These are phyloP conservation scores for Aspergillus ostianus DNA, from an alignment of 495 filamentous ascomycete genomes.

Conservation along the genomic window DNA sequence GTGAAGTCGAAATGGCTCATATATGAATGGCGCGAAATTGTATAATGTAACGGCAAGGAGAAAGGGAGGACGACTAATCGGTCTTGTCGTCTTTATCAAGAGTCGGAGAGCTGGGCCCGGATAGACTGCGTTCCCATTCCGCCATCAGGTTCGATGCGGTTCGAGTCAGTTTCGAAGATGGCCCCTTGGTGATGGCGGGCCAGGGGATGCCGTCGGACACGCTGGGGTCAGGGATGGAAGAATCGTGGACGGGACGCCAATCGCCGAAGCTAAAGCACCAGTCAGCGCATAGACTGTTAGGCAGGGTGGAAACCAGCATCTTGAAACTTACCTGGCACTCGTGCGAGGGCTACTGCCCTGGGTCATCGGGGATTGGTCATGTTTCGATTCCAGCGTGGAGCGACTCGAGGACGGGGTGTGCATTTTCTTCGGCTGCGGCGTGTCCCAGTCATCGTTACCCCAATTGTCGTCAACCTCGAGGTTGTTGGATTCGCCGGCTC, in stretches of 20 bases:
- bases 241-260: conserved; percentile 32
- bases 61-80: conserved; percentile 25
- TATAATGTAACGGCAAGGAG: background rate
- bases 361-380: conserved; percentile 46
- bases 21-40: conserved; percentile 2
- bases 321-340: conserved; percentile 50
- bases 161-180: conserved; percentile 63
- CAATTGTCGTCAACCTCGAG: conserved; percentile 66
- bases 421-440: conserved; percentile 45
- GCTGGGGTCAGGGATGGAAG: conserved; percentile 33
- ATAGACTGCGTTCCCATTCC: conserved; percentile 67
- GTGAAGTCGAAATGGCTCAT: background rate
- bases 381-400: conserved; percentile 45
- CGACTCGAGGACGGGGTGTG: conserved; percentile 49
- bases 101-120: conserved; percentile 20
- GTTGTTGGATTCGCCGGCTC: conserved; percentile 32
- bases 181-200: conserved; percentile 61
- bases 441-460: conserved; percentile 62
- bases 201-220: conserved; percentile 63
- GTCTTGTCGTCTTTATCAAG: conserved; percentile 37
- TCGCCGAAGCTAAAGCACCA: conserved; percentile 39
- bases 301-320: conserved; percentile 12
- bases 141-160: conserved; percentile 73
- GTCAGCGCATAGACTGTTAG: conserved; percentile 30
- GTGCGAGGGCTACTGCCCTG: conserved; percentile 50